Evolutionary conservation across 768 basidiomycete species (phyloP), one percentile per base, ranked within the genome.

Genomic region (Nidularia pulvinata): DNA sequence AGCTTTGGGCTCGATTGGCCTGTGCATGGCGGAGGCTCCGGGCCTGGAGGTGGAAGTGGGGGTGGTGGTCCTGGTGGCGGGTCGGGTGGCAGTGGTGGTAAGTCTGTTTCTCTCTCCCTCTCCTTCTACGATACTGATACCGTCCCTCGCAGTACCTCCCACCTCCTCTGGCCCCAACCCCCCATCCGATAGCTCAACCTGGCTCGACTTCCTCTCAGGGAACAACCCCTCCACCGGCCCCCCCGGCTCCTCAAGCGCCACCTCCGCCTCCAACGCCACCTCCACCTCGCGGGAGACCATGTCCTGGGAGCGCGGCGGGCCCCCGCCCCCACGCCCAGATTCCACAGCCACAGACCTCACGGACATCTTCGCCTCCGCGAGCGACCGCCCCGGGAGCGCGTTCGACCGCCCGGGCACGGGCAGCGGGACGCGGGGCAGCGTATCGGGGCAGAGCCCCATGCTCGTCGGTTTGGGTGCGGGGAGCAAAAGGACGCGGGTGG

Each of bases 1-100:
- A 59, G 7, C 25, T 65, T 61, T 30, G 62, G 62, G 6, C 49
- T 74, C 30, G 72, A 74, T 30, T 74, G 73, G 73, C 73, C 72
- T 6, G 69, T 74, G 6, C 71, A 70, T 46, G 39, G 39, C 16
- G 39, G 39, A 42, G 58, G 51, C 14, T 50, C 63, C 25, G 57
- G 56, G 33, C 37, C 54, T 11, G 50, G 47, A 6, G 30, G 51
- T 5, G 32, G 30, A 14, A 33, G 10, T 13, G 25, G 25, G 46
- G 44, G 46, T 35, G 35, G 35, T 33, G 32, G 61, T 32, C 3
- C 51, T n/a, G 25, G 25, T 4, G 25, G 25, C 25, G 25, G 25
- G 25, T 51, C 61, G 16, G 59, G 62, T 1, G 60, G 60, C 22
- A 56, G 59, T 25, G 65, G 65, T 64, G 48, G 43, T 59, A 49